Conservation (phyloP, 495 filamentous ascomycete species). For the Monascus purpureus region DNA sequence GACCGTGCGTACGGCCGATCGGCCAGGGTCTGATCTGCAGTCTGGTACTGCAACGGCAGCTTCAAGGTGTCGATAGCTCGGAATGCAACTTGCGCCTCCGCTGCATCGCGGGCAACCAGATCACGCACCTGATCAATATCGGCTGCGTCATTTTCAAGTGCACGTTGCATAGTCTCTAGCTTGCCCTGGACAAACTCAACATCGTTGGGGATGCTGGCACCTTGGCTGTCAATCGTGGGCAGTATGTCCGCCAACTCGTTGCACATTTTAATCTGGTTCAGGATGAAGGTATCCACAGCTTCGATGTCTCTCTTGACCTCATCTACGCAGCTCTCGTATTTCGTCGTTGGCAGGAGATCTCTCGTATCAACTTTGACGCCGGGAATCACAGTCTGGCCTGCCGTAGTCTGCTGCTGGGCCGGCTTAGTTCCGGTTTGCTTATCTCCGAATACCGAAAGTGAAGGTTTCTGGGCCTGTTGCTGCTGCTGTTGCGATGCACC, state of each 20-base stretch:
- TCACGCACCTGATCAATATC: constrained; percentile 52
- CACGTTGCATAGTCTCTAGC: constrained; percentile 56
- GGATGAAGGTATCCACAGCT: constrained; percentile 57
- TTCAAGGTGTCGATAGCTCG: constrained; percentile 63
- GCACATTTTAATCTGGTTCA: constrained; percentile 48
- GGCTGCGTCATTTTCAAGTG: constrained; percentile 57
- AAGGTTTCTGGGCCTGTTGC: constrained; percentile 25
- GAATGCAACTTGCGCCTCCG: constrained; percentile 61
- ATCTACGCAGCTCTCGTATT: constrained; percentile 78
- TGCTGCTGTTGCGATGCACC: constrained; percentile 20
- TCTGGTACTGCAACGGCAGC: constrained; percentile 59
- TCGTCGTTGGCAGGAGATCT: constrained; percentile 70
- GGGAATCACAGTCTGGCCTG: constrained; percentile 31
- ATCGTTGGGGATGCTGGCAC: constrained; percentile 54
- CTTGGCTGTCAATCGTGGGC: constrained; percentile 48
- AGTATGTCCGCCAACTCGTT: constrained; percentile 29
- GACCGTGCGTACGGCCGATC: constrained; percentile 26
- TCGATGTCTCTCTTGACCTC: constrained; percentile 67
- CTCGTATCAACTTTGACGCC: constrained; percentile 66
- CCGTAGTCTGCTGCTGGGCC: constrained; percentile 30
- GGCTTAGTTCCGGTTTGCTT: constrained; percentile 23
- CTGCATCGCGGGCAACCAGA: constrained; percentile 50
- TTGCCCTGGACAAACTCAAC: constrained; percentile 61
- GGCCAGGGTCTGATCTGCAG: constrained; percentile 26
- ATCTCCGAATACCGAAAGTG: constrained; percentile 26